These are phyloP conservation scores for Ceriops tagal DNA, from an alignment of 345 rosid genomes.

Conservation along the genomic window DNA sequence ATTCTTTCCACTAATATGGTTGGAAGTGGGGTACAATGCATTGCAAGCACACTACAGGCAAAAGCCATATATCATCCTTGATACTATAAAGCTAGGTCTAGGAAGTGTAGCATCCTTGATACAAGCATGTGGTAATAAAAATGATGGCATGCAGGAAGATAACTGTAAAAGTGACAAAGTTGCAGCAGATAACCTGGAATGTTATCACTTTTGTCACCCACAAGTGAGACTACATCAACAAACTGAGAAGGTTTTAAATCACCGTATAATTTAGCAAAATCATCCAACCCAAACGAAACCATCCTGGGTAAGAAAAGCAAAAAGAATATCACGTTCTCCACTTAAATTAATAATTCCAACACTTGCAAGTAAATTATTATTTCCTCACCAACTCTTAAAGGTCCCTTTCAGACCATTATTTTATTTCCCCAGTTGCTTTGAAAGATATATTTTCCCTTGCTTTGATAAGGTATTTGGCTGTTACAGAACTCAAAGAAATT, in stretches of 20 bases:
- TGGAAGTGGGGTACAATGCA: too few relatives aligned
- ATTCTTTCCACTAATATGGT: too few relatives aligned
- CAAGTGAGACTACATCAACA: conserved; percentile 75
- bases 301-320: conserved; percentile 52
- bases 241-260: conserved; percentile 73
- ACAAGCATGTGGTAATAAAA: background rate
- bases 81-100: too few relatives aligned
- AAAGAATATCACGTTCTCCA: background rate
- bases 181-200: conserved; percentile 62
- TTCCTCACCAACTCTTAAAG: background rate
- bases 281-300: conserved; percentile 91
- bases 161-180: background rate
- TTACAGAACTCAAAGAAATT: too few relatives aligned
- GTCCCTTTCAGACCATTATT: background rate
- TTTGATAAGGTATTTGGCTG: too few relatives aligned
- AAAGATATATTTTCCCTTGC: too few relatives aligned
- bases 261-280: conserved; percentile 78
- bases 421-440: too few relatives aligned
- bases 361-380: background rate
- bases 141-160: background rate
- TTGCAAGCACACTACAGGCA: too few relatives aligned
- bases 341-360: background rate
- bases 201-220: conserved; percentile 83
- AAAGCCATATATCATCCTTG: too few relatives aligned
- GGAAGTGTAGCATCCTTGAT: too few relatives aligned